Percentiles rank a stretch among this genome's conserved stretches.
Evolutionary conservation across 495 filamentous ascomycete genomes (phyloP).

Genomic region (Chaetomium cochliodes): DNA sequence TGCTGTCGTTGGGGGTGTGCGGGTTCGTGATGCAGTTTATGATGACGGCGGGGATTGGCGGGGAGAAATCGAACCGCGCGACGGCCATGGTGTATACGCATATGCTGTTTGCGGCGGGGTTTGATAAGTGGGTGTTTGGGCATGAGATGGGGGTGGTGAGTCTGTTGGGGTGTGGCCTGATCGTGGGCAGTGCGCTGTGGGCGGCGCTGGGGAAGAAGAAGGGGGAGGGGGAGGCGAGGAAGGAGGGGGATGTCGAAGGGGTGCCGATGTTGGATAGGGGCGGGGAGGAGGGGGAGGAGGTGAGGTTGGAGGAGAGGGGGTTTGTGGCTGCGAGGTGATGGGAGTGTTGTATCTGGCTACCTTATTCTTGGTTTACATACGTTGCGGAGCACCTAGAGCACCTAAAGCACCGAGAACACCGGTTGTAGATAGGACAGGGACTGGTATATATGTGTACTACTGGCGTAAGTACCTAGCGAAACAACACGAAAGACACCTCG

Average conservation of each 20-base stretch:
- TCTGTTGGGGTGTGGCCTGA: constrained; percentile 71
- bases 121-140: constrained; percentile 78
- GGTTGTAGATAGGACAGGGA: no score
- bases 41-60: constrained; percentile 74
- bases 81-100: constrained; percentile 90
- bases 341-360: constrained; percentile 12
- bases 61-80: constrained; percentile 65
- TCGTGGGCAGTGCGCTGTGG: constrained; percentile 77
- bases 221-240: not conserved
- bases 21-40: constrained; percentile 88
- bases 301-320: constrained; percentile 15
- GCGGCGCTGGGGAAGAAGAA: constrained; percentile 60
- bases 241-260: constrained; percentile 10
- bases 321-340: constrained; percentile 7
- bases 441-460: no score
- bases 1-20: constrained; percentile 67
- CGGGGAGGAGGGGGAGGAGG: constrained; percentile 25
- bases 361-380: no score
- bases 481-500: not conserved
- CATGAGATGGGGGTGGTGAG: constrained; percentile 64
- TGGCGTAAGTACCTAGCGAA: no score
- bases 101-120: constrained; percentile 85
- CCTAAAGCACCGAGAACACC: no score
- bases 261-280: constrained; percentile 2
- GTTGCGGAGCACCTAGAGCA: no score